Base-by-base conservation (phyloP, 345 rosid genomes). In the Trapa bicornis region DNA sequence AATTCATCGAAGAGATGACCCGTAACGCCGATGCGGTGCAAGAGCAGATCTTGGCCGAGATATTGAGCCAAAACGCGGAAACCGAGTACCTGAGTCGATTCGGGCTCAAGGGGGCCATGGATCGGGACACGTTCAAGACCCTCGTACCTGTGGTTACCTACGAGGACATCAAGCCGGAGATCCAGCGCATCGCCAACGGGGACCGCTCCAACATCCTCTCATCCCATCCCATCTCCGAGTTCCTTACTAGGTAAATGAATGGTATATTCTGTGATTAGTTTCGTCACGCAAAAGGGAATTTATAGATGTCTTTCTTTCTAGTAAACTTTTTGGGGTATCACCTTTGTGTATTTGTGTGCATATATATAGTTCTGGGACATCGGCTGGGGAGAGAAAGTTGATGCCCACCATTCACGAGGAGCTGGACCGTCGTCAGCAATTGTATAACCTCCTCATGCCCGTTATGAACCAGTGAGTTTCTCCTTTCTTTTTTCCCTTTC, bases 331-430 rank as follows among this genome's bases (percentile, higher is more conserved):
- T 50, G 56, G 22, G 48, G 48, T 45, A 45, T 45, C 2, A 50
- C 16, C 2, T 13, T 3, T 13, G 5, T 50, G 5, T 50, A 50
- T 50, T 2, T 50, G 16, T 50, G 17, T 6, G 22, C 22, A 37
- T 37, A n/a, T 17, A 37, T 58, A 43, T 42, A 92, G 98, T 74
- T 92, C 96, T 12, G 98, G 98, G 37, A 89, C 98, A 48, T 92
- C 98, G 22, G 98, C 96, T 3, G 98, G 98, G 33, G 98, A 92
- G 71, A 86, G 98, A 71, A 92, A 92, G 64, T 77, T 89, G 68
- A 88, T 92, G 98, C 98, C 98, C 0, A 86, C 98, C 33, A 92
- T 92, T 72, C 73, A 53, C 22, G 96, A 89, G 79, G 98, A 92
- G 78, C 75, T 85, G 66, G 91, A 84, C 67, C 98, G 98, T 71